These are phyloP conservation scores for Aspergillus novoparasiticus DNA, from an alignment of 2,329 filamentous ascomycete genomes.

Conservation along the genomic window DNA sequence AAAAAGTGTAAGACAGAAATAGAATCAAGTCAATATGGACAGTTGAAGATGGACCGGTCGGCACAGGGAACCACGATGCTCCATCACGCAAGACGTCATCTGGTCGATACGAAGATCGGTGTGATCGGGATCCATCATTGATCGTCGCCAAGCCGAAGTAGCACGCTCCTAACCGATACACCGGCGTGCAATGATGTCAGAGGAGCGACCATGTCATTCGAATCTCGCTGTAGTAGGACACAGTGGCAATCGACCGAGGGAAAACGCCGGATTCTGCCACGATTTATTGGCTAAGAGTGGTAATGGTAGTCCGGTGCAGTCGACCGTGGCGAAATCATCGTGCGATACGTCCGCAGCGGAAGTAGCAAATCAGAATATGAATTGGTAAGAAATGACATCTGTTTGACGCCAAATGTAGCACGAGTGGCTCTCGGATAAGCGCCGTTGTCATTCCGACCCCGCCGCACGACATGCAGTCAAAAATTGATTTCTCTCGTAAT, in stretches of 20 bases:
- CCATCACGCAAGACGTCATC: constrained; percentile 1
- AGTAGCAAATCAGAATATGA: background rate
- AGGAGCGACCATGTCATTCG: constrained; percentile 2
- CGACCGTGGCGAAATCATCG: background rate
- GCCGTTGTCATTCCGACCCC: background rate
- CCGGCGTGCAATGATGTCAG: constrained; percentile 35
- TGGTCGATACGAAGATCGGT: background rate
- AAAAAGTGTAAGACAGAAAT: constrained; percentile 20
- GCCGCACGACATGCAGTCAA: constrained; percentile 1
- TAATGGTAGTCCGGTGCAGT: background rate
- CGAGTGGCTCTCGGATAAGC: background rate
- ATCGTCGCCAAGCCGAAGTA: constrained; percentile 24
- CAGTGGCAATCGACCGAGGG: background rate
- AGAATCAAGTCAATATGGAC: constrained; percentile 12
- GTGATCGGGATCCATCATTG: constrained; percentile 17
- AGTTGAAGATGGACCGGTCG: constrained; percentile 19
- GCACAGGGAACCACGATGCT: background rate
- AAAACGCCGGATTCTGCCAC: background rate
- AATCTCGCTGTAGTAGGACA: background rate
- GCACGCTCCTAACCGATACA: constrained; percentile 22
- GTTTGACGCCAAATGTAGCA: background rate
- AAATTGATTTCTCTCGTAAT: background rate
- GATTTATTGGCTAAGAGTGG: background rate
- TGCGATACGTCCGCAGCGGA: constrained; percentile 1
- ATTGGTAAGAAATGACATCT: background rate